Evolutionary conservation across 164 flowering plant species (phyloP).

Genomic region (Euptelea pleiosperma): DNA sequence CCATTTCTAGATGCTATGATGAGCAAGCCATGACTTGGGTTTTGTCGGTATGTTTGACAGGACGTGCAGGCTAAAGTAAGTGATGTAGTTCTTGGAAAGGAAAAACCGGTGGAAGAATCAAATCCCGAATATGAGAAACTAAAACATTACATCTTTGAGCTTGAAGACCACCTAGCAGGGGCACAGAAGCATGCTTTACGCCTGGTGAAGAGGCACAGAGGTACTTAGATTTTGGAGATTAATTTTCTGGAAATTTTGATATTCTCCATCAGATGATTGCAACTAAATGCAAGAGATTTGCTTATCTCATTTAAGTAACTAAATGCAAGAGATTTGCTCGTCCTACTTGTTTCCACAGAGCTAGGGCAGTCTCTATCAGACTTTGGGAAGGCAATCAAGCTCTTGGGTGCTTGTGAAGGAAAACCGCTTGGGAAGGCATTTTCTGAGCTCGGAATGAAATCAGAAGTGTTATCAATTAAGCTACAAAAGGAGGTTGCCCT

Average conservation of each 20-base stretch:
- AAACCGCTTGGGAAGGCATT: slow-evolving; percentile 85
- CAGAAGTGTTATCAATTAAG: slow-evolving; percentile 73
- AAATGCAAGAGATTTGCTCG: background rate
- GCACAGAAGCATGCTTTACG: slow-evolving; percentile 98
- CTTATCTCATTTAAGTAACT: too few species aligned
- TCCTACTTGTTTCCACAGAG: slow-evolving; percentile 40
- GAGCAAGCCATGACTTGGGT: slow-evolving; percentile 2
- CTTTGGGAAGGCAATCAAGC: slow-evolving; percentile 91
- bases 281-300: too few species aligned
- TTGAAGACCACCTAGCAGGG: slow-evolving; percentile 91
- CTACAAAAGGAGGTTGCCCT: slow-evolving; percentile 76
- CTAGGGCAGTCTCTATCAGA: slow-evolving; percentile 84
- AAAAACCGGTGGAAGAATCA: slow-evolving; percentile 95
- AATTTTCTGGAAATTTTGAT: too few species aligned
- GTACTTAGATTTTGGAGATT: too few species aligned
- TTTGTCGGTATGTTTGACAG: slow-evolving; percentile 34
- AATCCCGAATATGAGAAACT: slow-evolving; percentile 90
- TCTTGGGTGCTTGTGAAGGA: slow-evolving; percentile 83
- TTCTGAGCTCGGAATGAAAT: slow-evolving; percentile 81
- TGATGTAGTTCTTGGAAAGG: slow-evolving; percentile 96
- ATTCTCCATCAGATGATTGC: too few species aligned
- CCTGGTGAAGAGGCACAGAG: slow-evolving; percentile 95
- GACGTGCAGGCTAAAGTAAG: slow-evolving; percentile 93
- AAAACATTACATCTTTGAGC: slow-evolving; percentile 83
- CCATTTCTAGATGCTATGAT: background rate